Base-by-base conservation (phyloP, 208 protist species). In the Acanthamoeba healyi region DNA sequence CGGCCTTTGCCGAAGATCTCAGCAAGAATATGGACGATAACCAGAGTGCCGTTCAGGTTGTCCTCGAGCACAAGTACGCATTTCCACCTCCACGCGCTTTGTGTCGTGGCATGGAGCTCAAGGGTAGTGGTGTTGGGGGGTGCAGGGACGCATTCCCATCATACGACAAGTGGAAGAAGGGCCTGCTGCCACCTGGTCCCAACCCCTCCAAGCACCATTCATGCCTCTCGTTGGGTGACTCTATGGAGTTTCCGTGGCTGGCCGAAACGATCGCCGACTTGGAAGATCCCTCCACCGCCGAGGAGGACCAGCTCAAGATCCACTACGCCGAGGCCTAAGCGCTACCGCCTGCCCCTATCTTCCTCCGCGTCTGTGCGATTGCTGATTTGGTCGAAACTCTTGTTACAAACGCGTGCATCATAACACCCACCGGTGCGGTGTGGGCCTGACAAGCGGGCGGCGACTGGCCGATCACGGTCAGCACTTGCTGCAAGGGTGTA, bases 1-100 rank as follows among this genome's bases (percentile, higher is more conserved):
- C 74, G 32, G 74, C 74, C 74, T 84, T 84, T 84, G 74, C 74
- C 32, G 74, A 84, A 54, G 74, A 84, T 36, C 74, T 54, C 74
- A 56, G 40, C 74, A 84, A 84, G 40, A 84, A 84, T 24, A 54
- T 32, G 12, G 74, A 84, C 74, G 74, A 84, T 36, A 56, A 44
- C 40, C 74, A 56, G 29, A 54, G 15, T 1, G 74, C 42, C 17
- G 74, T 84, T 36, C 24, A 44, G n/a, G 32, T 51, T 4, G 34
- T 72, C 26, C 34, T 72, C 29, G 63, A 12, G 4, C 63, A 72
- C 63, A 72, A 72, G 63, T 72, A 38, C 63, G 44, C 44, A 12
- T 12, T 12, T 15, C 4, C 44, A 12, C 44, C 4, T 12, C 44
- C n/a, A n/a, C n/a, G n/a, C n/a, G n/a, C n/a, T n/a, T n/a, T n/a